Evolutionary conservation across 2,329 filamentous ascomycete genomes (phyloP).

Genomic region (Aciculosporium take): DNA sequence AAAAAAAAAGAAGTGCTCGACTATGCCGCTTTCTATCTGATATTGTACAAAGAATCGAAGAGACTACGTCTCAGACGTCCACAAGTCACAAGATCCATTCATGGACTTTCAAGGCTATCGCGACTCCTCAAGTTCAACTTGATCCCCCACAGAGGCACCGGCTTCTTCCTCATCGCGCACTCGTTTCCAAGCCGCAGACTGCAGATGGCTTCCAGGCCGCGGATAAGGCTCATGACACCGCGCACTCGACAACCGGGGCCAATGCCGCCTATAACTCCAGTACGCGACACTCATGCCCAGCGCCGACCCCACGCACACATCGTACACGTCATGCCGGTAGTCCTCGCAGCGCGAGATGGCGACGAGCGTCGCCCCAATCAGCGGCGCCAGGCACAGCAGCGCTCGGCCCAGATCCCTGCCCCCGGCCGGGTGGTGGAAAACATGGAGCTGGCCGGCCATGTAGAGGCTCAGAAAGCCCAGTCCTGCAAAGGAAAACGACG

Average conservation of each 20-base stretch:
- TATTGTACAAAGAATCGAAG: background rate
- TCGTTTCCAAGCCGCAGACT: slow-evolving; percentile 23
- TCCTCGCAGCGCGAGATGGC: slow-evolving; percentile 56
- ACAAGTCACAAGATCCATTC: too few relatives aligned
- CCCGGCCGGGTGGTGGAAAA: slow-evolving; percentile 33
- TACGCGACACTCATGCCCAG: slow-evolving; percentile 47
- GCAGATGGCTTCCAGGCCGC: slow-evolving; percentile 24
- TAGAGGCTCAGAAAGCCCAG: slow-evolving; percentile 62
- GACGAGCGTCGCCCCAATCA: slow-evolving; percentile 51
- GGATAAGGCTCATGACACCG: slow-evolving; percentile 45
- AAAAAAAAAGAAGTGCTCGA: background rate
- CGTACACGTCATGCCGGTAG: slow-evolving; percentile 58
- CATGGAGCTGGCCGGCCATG: slow-evolving; percentile 50
- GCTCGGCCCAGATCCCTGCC: slow-evolving; percentile 40
- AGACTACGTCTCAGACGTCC: background rate
- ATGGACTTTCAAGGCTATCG: background rate
- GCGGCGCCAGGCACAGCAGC: slow-evolving; percentile 41
- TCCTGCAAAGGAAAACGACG: slow-evolving; percentile 64
- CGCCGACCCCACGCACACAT: slow-evolving; percentile 47
- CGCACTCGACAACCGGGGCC: slow-evolving; percentile 37
- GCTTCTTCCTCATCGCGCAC: slow-evolving; percentile 41
- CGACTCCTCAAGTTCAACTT: slow-evolving; percentile 10
- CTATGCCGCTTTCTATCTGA: background rate
- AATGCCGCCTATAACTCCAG: slow-evolving; percentile 53
- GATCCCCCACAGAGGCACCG: slow-evolving; percentile 22